A percentile compares a stretch with the other conserved stretches of the same genome.
Evolutionary conservation across 1,284 basidiomycete species (phyloP).

Genomic region (Ceratobasidium sp.): DNA sequence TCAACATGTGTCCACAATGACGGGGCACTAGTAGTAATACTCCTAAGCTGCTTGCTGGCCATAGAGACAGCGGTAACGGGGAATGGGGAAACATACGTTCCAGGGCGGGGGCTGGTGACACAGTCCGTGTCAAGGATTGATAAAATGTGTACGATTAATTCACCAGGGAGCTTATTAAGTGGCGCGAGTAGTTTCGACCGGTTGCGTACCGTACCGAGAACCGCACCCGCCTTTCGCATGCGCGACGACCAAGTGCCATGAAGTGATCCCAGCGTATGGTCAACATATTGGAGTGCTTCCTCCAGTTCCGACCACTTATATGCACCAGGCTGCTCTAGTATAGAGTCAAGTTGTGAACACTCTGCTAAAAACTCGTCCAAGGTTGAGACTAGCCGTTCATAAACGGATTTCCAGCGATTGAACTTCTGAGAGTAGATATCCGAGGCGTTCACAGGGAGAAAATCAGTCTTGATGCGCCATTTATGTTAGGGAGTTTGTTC

Average conservation of each 20-base stretch:
- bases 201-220: neutral
- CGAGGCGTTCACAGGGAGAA: neutral
- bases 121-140: neutral
- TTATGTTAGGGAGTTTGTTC: too few species aligned
- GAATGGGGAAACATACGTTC: neutral
- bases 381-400: neutral
- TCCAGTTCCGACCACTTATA: neutral
- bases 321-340: neutral
- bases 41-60: neutral
- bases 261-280: neutral
- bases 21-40: neutral
- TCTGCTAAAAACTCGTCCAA: neutral
- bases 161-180: neutral
- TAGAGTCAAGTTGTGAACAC: neutral
- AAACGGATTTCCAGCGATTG: neutral
- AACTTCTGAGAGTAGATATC: neutral
- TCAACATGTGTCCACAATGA: conserved; percentile 1
- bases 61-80: neutral
- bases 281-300: neutral
- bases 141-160: neutral
- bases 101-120: too few species aligned
- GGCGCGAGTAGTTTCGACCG: neutral
- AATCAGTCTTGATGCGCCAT: too few species aligned
- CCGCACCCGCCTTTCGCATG: neutral
- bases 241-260: neutral